Conservation (phyloP, 192 early-diverging fungal species). For the Backusella australiensis region DNA sequence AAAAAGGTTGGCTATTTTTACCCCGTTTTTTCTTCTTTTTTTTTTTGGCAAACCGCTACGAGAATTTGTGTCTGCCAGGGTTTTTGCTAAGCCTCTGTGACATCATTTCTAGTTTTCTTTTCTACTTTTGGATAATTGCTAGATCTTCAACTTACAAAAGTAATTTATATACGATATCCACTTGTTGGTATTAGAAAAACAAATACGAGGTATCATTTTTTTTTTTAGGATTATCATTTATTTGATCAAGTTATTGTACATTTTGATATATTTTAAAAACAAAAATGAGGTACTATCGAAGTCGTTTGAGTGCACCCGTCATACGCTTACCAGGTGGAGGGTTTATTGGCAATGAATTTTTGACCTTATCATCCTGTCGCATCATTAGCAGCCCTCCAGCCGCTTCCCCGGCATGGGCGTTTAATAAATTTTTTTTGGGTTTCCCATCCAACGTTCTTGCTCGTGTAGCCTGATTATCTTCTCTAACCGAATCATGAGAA, state of each 20-base stretch:
- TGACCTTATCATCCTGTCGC: constrained; percentile 14
- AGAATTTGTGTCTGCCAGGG: neutral
- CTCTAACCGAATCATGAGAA: constrained; percentile 21
- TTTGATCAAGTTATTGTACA: too few species aligned
- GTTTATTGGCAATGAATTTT: neutral
- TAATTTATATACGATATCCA: too few species aligned
- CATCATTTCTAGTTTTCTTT: neutral
- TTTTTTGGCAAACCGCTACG: neutral
- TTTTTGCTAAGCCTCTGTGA: constrained; percentile 7
- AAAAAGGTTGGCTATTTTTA: neutral
- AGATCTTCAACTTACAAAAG: too few species aligned
- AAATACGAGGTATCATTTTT: too few species aligned
- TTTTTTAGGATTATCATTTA: too few species aligned
- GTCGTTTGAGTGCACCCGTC: neutral
- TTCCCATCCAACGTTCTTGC: neutral
- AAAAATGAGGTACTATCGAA: neutral
- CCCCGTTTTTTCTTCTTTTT: neutral
- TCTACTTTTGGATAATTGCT: neutral
- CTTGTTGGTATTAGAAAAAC: too few species aligned
- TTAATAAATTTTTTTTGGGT: neutral
- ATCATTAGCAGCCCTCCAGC: constrained; percentile 37
- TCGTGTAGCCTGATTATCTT: neutral
- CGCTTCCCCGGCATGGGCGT: constrained; percentile 25
- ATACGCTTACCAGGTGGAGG: neutral
- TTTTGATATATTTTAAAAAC: too few species aligned